Evolutionary conservation across 2,329 filamentous ascomycete genomes (phyloP), one percentile per base, ranked within the genome.

Genomic region (Cladosporium sphaerospermum): DNA sequence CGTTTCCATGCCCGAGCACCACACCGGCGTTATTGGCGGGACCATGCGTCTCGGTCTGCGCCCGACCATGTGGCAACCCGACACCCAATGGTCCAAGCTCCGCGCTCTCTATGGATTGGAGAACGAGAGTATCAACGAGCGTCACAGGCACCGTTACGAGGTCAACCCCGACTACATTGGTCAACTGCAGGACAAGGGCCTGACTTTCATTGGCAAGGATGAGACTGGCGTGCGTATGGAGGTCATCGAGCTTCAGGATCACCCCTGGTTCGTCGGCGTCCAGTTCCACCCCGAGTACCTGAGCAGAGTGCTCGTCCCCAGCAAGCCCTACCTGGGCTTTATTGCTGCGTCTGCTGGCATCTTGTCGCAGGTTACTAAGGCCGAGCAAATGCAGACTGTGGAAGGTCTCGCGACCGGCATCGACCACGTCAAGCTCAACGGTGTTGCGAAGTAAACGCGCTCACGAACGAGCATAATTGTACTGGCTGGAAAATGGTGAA

Each of bases 241-340:
- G 73, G 80, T 90, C 46, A 73, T 95, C 34, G 89, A 95, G 71
- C 73, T 95, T 57, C 84, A 84, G 67, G 84, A 92, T 59, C 89
- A 95, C 68, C 87, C 86, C 0, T 95, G 82, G 78, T 95, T 85
- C 61, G 88, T 95, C 14, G 85, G 86, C 57, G 86, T 93, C 8
- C 91, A 96, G 70, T 92, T 86, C 70, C 90, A 96, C 69, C 89
- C 91, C 2, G 90, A 96, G 70, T 95, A 92, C 67, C 76, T 88
- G 47, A 85, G 80, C 61, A 79, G 86, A 49, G 89, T 93, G 2
- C 73, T 95, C 57, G 75, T 81, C 46, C 88, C 88, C 0, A 85
- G 81, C 64, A 82, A 82, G 66, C 84, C 88, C 1, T 93, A 89
- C 71, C 77, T 96, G 18, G 90, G 90, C 44, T 91, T 96, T 68